These are phyloP conservation scores for Exserohilum rostratum DNA, from an alignment of 2,329 filamentous ascomycete species.

Conservation along the genomic window DNA sequence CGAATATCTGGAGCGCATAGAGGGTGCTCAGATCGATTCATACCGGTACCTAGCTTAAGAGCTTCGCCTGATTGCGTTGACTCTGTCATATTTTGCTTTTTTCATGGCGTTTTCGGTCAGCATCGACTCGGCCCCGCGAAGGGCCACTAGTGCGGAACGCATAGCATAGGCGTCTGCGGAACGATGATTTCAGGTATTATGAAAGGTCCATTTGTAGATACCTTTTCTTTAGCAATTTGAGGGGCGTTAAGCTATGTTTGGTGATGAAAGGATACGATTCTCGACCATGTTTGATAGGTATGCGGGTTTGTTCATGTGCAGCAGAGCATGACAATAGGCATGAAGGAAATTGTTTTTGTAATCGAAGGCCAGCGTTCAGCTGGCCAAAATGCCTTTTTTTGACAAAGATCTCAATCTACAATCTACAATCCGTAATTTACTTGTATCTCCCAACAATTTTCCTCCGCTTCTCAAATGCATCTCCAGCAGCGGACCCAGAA, in stretches of 20 bases:
- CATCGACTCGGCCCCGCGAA: slow-evolving; percentile 4
- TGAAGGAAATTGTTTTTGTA: too few relatives aligned
- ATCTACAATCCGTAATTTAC: neutral
- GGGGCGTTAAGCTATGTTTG: neutral
- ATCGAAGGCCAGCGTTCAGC: too few relatives aligned
- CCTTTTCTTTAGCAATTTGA: neutral
- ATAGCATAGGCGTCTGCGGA: slow-evolving; percentile 20
- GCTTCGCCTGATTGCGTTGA: neutral
- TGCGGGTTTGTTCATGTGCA: too few relatives aligned
- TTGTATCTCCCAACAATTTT: slow-evolving; percentile 43
- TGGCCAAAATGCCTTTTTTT: too few relatives aligned
- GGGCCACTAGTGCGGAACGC: slow-evolving; percentile 11
- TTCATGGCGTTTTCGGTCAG: slow-evolving; percentile 2
- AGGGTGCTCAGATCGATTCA: slow-evolving; percentile 65
- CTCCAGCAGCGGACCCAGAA: slow-evolving; percentile 71
- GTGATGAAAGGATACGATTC: neutral
- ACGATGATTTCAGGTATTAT: neutral
- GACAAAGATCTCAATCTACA: neutral
- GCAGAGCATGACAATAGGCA: too few relatives aligned
- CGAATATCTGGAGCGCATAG: slow-evolving; percentile 78
- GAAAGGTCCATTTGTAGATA: neutral
- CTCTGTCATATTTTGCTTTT: neutral
- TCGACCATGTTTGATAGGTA: neutral
- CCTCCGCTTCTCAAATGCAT: slow-evolving; percentile 65
- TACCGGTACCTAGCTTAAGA: slow-evolving; percentile 75